Evolutionary conservation across 148 eudicot genomes (phyloP).

Genomic region (Linanthus parryae): DNA sequence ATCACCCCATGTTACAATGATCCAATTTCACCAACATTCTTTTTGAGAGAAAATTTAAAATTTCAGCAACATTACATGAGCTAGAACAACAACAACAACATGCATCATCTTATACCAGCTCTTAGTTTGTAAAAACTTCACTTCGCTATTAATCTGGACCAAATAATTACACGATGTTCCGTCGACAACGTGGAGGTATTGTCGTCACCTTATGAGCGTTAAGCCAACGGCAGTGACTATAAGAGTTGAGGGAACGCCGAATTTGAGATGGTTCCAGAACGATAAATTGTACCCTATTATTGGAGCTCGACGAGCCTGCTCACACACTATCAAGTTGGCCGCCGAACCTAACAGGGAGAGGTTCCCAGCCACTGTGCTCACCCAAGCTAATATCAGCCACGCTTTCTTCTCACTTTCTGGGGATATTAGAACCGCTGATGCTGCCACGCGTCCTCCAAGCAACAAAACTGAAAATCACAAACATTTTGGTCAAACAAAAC

Average conservation of each 20-base stretch:
- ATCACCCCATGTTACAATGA: too few species aligned
- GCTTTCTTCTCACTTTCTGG: conserved; percentile 24
- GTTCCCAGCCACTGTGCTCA: conserved; percentile 29
- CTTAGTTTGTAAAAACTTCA: too few species aligned
- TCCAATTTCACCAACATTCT: too few species aligned
- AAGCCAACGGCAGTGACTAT: conserved; percentile 67
- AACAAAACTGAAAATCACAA: conserved; percentile 38
- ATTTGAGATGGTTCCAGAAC: conserved; percentile 68
- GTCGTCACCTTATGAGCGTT: conserved; percentile 31
- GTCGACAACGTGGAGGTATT: too few species aligned
- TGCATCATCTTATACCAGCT: too few species aligned
- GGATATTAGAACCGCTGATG: conserved; percentile 63
- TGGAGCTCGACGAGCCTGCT: conserved; percentile 68
- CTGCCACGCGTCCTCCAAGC: conserved; percentile 66
- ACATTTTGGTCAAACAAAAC: too few species aligned
- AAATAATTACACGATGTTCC: too few species aligned
- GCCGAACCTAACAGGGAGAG: conserved; percentile 24
- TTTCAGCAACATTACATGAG: too few species aligned
- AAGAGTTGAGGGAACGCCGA: conserved; percentile 78
- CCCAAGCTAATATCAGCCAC: conserved; percentile 29
- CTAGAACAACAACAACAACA: too few species aligned
- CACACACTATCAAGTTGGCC: conserved; percentile 23
- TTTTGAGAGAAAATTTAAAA: too few species aligned
- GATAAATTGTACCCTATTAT: conserved; percentile 47
- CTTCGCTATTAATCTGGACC: too few species aligned